Evolutionary conservation across 768 basidiomycete species (phyloP), one percentile per base, ranked within the genome.

Genomic region (Imleria badia): DNA sequence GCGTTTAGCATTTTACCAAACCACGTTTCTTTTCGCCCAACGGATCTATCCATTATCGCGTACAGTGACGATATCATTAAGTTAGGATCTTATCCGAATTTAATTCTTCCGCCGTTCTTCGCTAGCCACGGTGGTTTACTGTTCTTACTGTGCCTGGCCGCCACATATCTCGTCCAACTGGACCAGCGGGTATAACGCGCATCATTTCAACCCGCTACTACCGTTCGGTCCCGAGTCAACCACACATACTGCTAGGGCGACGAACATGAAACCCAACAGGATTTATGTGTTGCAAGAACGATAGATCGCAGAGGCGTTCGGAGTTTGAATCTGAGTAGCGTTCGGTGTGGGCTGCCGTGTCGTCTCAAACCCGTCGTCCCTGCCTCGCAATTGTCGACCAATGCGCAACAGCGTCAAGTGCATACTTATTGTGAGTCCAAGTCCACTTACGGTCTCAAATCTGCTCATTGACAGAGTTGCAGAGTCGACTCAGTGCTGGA

Each of bases 171-270:
- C 22, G 38, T 17, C 17, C 33, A 23, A 15, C 19, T 22, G 39
- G 17, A 38, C 34, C 31, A 26, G 19, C 19, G 20, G 22, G 30
- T 9, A 20, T 41, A 29, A 26, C 14, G n/a, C 19, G 39, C 9
- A 19, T n/a, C 38, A 13, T 33, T 13, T 31, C 44, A 10, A 39
- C 14, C 36, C 15, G n/a, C 19, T 6, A 5, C 12, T 23, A 17
- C 4, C 33, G 23, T 17, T 52, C 60, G 60, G 54, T 51, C 26
- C 59, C 59, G 45, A 61, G 20, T 12, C 19, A 4, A 36, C 44
- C n/a, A 17, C 43, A 20, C 47, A 17, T 14, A 23, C 42, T 22
- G 9, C 51, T 8, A 40, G 4, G 29, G 17, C 30, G 48, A 29
- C 34, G n/a, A 45, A 20, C 17, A 40, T 51, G 49, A 40, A 45